Percentiles rank a stretch among this genome's conserved stretches.
Evolutionary conservation across 192 early-diverging fungal genomes (phyloP).

Genomic region (Coemansia erecta): DNA sequence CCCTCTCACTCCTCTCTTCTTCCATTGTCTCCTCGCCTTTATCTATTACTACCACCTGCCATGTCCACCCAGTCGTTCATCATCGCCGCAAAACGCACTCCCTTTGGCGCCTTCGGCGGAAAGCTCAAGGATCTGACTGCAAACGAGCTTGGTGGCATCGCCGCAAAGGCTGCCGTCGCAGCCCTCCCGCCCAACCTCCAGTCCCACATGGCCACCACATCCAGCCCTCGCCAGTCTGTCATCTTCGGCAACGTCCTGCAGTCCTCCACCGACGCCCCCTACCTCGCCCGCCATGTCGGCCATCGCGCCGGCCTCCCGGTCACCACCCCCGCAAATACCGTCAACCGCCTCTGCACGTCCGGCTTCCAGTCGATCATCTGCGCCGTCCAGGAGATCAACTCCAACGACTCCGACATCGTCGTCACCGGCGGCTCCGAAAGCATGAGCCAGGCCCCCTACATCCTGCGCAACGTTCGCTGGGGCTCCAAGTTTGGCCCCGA

Average conservation of each 20-base stretch:
- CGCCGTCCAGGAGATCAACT: constrained; percentile 87
- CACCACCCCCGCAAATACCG: constrained; percentile 81
- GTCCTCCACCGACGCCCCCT: constrained; percentile 79
- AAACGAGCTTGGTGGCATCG: constrained; percentile 83
- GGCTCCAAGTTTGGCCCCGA: constrained; percentile 87
- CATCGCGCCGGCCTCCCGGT: constrained; percentile 83
- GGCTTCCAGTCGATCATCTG: constrained; percentile 95
- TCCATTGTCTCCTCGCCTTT: constrained; percentile 3
- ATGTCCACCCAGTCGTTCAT: constrained; percentile 65
- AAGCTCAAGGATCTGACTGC: constrained; percentile 85
- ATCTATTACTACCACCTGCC: not conserved
- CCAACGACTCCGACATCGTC: constrained; percentile 80
- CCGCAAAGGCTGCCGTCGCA: constrained; percentile 85
- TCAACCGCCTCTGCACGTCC: constrained; percentile 96
- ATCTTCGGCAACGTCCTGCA: constrained; percentile 96
- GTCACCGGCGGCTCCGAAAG: constrained; percentile 89
- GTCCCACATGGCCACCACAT: constrained; percentile 30
- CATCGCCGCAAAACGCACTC: constrained; percentile 76
- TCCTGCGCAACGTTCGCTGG: constrained; percentile 74
- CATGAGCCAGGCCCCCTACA: constrained; percentile 93
- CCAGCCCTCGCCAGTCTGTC: constrained; percentile 60
- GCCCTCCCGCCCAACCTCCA: constrained; percentile 74
- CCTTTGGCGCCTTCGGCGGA: constrained; percentile 93
- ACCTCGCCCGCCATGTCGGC: constrained; percentile 91
- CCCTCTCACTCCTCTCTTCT: constrained; percentile 7